Evolutionary conservation across 805 yeast genomes (phyloP), one percentile per base, ranked within the genome.

Genomic region (Kodamaea kaohsiungensis): DNA sequence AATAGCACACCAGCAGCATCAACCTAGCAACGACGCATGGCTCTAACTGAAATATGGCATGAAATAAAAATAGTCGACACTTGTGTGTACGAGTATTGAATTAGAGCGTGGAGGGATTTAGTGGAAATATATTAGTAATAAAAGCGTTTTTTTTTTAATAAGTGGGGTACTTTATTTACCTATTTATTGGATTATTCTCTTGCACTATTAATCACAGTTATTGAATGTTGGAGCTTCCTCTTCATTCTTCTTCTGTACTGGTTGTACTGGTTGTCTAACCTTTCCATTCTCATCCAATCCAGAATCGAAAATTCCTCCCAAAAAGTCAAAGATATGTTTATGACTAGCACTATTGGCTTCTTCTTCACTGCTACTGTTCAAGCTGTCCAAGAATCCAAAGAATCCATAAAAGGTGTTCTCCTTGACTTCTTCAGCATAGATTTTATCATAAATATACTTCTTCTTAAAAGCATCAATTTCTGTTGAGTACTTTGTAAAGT

Each of bases 391-490:
- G 67, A 89, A 93, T 46, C 89, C 88, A 70, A 89, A 95, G 66
- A 95, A 93, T 0, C 96, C 96, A 59, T 91, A 86, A 73, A 89
- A 92, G 3, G 87, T 88, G 65, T 91, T 90, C 63, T 91, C 98
- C 64, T 84, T 83, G 46, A 83, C 87, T 70, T 95, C 99, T 71
- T 92, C 97, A 43, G 82, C 85, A 66, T 93, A 93, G 56, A 95
- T 91, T 69, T 91, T 90, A 65, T 92, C 97, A 68, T 95, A 95
- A 59, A 95, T 93, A 69, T 80, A 86, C 67, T 86, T 87, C 83
- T 82, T 84, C 75, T 95, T 95, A 79, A 95, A 93, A 0, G 75
- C 89, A 57, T 88, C 88, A 85, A 95, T 91, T 63, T 88, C 85
- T 17, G 75, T 72, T 56, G 82, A 82, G 68, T 80, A 90, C 53